These are phyloP conservation scores for Tephrocybe sp. DNA, from an alignment of 768 basidiomycete species.

Conservation along the genomic window DNA sequence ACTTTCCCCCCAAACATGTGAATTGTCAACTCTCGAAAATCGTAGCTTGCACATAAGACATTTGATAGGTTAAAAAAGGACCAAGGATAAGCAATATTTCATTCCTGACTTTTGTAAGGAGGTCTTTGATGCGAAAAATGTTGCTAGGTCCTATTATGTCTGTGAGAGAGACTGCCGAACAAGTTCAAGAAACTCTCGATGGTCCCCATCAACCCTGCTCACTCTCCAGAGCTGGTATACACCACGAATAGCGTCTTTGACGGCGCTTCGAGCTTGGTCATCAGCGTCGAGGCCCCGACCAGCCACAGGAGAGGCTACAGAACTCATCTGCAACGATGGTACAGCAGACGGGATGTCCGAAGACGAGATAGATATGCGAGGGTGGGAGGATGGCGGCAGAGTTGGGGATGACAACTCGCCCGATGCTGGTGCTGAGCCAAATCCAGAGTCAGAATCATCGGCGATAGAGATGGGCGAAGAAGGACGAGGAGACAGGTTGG, in stretches of 20 bases:
- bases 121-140: no score
- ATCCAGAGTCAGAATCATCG: constrained; percentile 22
- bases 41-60: no score
- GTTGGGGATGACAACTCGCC: constrained; percentile 8
- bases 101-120: no score
- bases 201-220: constrained; percentile 26
- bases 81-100: no score
- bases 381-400: constrained; percentile 8
- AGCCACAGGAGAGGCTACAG: constrained; percentile 4
- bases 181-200: constrained; percentile 33
- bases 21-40: no score
- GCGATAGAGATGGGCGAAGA: constrained; percentile 20
- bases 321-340: neutral
- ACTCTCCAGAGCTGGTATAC: constrained; percentile 61
- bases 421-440: constrained; percentile 19
- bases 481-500: constrained; percentile 27
- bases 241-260: constrained; percentile 51
- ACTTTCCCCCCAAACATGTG: no score
- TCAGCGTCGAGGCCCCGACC: constrained; percentile 1
- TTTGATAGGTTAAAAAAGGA: no score
- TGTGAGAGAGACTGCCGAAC: constrained; percentile 31
- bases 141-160: neutral
- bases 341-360: neutral
- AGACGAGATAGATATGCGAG: neutral
- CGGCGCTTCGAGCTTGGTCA: constrained; percentile 29